These are phyloP conservation scores for Saccharomyces hybrid DNA, from an alignment of 1,139 yeast genomes.

Conservation along the genomic window DNA sequence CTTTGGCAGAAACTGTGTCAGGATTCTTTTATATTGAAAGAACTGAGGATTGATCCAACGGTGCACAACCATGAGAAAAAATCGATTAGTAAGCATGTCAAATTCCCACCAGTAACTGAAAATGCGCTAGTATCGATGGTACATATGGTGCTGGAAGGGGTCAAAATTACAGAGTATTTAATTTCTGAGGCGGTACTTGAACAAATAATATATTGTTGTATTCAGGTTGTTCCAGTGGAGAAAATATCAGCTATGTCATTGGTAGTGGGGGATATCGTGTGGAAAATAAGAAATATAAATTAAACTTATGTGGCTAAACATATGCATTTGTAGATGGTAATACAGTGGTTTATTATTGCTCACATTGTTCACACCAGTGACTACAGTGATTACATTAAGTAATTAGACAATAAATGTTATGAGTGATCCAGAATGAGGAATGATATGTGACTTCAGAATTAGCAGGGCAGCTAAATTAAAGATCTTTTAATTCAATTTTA, in stretches of 20 bases:
- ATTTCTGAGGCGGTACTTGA: slow-evolving; percentile 16
- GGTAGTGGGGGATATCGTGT: slow-evolving; percentile 20
- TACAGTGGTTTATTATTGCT: no score
- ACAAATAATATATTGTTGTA: slow-evolving; percentile 21
- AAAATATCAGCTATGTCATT: slow-evolving; percentile 13
- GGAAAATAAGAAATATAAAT: slow-evolving; percentile 5
- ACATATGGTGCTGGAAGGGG: slow-evolving; percentile 23
- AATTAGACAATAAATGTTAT: no score
- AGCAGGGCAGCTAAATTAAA: no score
- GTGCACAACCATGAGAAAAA: slow-evolving; percentile 8
- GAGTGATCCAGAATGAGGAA: no score
- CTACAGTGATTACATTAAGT: neutral
- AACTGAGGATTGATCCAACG: slow-evolving; percentile 3
- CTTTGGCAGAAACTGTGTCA: slow-evolving; percentile 35
- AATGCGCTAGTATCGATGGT: slow-evolving; percentile 18
- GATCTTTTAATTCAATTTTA: no score
- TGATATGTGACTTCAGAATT: no score
- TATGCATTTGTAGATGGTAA: neutral
- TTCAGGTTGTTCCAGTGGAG: slow-evolving; percentile 18
- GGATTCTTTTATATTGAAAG: slow-evolving; percentile 20
- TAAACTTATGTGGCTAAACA: neutral
- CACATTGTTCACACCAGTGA: no score
- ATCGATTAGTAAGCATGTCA: neutral
- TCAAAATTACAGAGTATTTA: slow-evolving; percentile 16
- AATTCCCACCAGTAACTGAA: slow-evolving; percentile 19